A percentile compares a stretch with the other conserved stretches of the same genome.
Conservation (phyloP, 2,329 filamentous ascomycete species). For the Cryphonectria nitschkei region DNA sequence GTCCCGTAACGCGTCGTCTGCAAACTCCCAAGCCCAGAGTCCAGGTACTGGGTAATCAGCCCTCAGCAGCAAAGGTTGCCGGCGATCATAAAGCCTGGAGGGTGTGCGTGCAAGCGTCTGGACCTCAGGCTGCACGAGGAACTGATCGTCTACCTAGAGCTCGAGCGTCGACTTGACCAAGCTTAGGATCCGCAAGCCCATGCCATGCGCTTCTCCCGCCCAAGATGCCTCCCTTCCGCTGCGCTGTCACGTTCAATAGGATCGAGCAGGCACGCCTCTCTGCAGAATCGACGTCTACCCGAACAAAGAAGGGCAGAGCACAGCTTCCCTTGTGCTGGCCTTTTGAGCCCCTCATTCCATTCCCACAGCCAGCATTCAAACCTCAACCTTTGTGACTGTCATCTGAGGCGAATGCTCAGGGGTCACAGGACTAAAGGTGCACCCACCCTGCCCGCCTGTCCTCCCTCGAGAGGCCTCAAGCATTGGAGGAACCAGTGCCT, state of each 20-base stretch:
- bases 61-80: neutral
- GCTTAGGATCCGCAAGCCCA: neutral
- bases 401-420: constrained; percentile 4
- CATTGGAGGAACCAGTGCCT: constrained; percentile 13
- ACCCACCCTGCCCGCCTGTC: constrained; percentile 19
- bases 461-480: constrained; percentile 12
- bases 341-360: neutral
- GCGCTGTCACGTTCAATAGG: neutral
- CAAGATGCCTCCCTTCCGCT: neutral
- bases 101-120: neutral
- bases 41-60: neutral
- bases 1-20: neutral
- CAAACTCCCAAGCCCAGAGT: neutral
- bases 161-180: constrained; percentile 4
- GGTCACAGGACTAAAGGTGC: constrained; percentile 10
- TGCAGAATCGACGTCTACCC: constrained; percentile 1
- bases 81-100: neutral
- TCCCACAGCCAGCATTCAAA: neutral
- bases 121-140: constrained; percentile 5
- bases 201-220: neutral
- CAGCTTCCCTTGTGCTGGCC: neutral
- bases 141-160: neutral
- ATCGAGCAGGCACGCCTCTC: neutral
- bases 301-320: constrained; percentile 4
- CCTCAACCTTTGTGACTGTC: neutral